Conservation (phyloP, 1,139 yeast species). For the Geotrichum reessii region DNA sequence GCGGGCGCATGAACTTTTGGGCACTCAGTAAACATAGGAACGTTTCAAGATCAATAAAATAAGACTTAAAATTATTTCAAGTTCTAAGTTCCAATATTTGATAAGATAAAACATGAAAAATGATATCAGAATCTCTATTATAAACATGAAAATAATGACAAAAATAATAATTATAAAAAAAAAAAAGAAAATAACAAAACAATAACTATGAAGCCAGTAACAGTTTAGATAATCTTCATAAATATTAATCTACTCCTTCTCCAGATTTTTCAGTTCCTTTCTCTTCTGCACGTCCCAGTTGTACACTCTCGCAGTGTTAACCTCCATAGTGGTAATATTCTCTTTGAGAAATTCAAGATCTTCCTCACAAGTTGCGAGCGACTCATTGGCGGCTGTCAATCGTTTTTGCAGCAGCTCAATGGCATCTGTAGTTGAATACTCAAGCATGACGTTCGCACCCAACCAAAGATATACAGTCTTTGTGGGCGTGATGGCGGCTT, state of each 20-base stretch:
- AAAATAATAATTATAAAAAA: too few relatives aligned
- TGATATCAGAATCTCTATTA: neutral
- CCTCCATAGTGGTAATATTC: slow-evolving; percentile 96
- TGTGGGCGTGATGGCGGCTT: slow-evolving; percentile 60
- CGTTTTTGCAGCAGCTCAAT: slow-evolving; percentile 59
- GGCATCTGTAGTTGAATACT: slow-evolving; percentile 88
- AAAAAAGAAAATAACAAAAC: neutral
- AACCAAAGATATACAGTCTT: slow-evolving; percentile 81
- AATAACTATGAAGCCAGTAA: neutral
- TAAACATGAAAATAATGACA: too few relatives aligned
- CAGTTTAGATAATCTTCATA: neutral
- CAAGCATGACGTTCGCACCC: slow-evolving; percentile 95
- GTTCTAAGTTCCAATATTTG: neutral
- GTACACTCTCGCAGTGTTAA: slow-evolving; percentile 88
- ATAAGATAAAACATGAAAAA: neutral
- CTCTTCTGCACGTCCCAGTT: slow-evolving; percentile 95
- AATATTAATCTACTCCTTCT: neutral
- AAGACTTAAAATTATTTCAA: neutral
- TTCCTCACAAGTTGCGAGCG: slow-evolving; percentile 59
- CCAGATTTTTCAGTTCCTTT: slow-evolving; percentile 38
- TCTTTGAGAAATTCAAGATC: slow-evolving; percentile 86
- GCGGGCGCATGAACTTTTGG: neutral
- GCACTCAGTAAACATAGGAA: neutral
- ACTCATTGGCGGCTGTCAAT: slow-evolving; percentile 56
- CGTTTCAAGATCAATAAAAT: neutral